These are phyloP conservation scores for Colletotrichum musae DNA, from an alignment of 2,329 filamentous ascomycete genomes.

Conservation along the genomic window DNA sequence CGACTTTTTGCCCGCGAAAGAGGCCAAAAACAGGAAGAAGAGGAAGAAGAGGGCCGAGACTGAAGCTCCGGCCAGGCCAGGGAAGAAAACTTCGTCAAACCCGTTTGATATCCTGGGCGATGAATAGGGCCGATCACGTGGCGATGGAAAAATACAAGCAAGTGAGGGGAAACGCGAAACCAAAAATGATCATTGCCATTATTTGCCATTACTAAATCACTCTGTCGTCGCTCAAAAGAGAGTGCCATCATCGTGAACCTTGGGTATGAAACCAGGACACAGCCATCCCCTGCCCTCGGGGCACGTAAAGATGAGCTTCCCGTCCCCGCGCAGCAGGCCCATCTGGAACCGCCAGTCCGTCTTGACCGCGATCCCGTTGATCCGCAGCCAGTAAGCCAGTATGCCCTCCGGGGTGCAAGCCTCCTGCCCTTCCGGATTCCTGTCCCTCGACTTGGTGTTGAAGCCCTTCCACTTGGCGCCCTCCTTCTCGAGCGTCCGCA, in stretches of 20 bases:
- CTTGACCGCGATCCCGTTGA: constrained; percentile 43
- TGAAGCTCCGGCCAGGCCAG: neutral
- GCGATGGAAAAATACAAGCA: neutral
- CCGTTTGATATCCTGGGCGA: constrained; percentile 33
- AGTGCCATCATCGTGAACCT: constrained; percentile 38
- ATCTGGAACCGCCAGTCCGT: constrained; percentile 44
- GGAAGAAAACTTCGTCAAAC: constrained; percentile 36
- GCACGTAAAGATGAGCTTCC: constrained; percentile 41
- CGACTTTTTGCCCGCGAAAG: constrained; percentile 30
- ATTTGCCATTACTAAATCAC: neutral
- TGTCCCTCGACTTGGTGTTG: constrained; percentile 40
- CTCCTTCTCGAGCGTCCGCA: constrained; percentile 35
- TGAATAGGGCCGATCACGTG: constrained; percentile 3
- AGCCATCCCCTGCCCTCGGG: constrained; percentile 39
- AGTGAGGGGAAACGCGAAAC: neutral
- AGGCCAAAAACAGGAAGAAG: constrained; percentile 31
- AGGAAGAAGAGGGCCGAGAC: constrained; percentile 24
- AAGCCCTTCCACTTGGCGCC: constrained; percentile 40
- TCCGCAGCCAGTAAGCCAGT: constrained; percentile 41
- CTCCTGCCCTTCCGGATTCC: constrained; percentile 36
- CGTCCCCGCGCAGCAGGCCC: constrained; percentile 40
- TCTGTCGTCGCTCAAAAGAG: constrained; percentile 13
- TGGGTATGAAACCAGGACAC: constrained; percentile 39
- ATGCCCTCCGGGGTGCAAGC: constrained; percentile 41
- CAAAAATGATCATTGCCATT: neutral